Percentiles rank a stretch among this genome's conserved stretches.
Conservation (phyloP, 352 stramenopile genomes). For the Elongisporangium prolatum region DNA sequence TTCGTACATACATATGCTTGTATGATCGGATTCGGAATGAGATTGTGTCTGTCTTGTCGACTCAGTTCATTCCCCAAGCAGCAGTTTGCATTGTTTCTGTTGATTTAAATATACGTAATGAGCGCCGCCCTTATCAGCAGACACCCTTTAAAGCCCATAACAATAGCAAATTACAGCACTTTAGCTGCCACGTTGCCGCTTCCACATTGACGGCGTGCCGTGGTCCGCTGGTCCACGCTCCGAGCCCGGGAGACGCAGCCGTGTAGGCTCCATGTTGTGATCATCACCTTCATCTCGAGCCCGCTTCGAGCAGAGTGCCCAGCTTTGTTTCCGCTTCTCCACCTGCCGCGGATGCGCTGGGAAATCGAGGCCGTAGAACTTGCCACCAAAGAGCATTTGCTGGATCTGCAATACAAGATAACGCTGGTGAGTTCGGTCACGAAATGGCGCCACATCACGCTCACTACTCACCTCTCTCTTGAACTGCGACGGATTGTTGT, state of each 20-base stretch:
- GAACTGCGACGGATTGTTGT: constrained; percentile 39
- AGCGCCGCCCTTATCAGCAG: not conserved
- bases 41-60: not conserved
- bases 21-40: not conserved
- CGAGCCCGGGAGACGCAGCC: constrained; percentile 7
- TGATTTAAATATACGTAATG: not conserved
- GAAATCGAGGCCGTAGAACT: constrained; percentile 61
- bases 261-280: constrained; percentile 28
- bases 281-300: constrained; percentile 29
- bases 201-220: constrained; percentile 35
- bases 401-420: constrained; percentile 20
- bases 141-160: not conserved
- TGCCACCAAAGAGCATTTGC: constrained; percentile 59
- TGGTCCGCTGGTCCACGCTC: constrained; percentile 36
- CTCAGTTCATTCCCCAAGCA: not conserved
- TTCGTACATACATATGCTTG: constrained; percentile 1
- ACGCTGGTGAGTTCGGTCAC: not conserved
- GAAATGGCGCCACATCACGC: no score
- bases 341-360: constrained; percentile 48
- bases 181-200: constrained; percentile 41
- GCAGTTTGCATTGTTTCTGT: not conserved
- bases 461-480: constrained; percentile 25
- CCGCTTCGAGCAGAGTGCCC: constrained; percentile 51
- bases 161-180: constrained; percentile 1
- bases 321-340: constrained; percentile 43